phyloP scores from a whole-genome alignment of 2,329 filamentous ascomycete genomes.

The Botrytis aclada region DNA sequence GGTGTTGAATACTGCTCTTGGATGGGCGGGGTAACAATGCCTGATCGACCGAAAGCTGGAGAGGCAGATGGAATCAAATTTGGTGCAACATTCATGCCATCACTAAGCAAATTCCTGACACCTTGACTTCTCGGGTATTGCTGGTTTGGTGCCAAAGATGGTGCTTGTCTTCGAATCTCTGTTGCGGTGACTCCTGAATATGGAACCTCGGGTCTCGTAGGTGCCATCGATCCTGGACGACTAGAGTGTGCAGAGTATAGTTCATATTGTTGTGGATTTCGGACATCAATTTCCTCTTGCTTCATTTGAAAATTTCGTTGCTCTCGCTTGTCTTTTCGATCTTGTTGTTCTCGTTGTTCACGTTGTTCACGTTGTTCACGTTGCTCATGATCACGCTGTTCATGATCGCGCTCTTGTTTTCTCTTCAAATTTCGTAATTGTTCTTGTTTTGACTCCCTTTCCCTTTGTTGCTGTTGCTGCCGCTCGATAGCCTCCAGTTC shows the following conservation, averaged over 20 bases:
- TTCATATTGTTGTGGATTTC: constrained; percentile 39
- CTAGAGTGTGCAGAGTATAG: constrained; percentile 31
- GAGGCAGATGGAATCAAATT: constrained; percentile 32
- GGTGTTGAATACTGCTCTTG: constrained; percentile 31
- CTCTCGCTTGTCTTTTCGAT: constrained; percentile 25
- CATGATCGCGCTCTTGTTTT: constrained; percentile 22
- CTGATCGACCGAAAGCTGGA: constrained; percentile 30
- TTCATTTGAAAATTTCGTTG: constrained; percentile 34
- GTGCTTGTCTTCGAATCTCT: constrained; percentile 23
- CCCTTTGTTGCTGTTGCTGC: constrained; percentile 3
- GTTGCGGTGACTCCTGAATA: constrained; percentile 9
- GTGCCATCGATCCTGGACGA: constrained; percentile 26
- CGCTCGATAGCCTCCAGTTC: constrained; percentile 5
- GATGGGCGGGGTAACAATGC: constrained; percentile 30
- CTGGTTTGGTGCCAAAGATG: constrained; percentile 28
- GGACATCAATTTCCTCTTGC: constrained; percentile 34
- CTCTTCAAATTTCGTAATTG: constrained; percentile 6
- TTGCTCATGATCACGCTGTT: constrained; percentile 18
- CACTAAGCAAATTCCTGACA: constrained; percentile 30
- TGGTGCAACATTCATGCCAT: constrained; percentile 25
- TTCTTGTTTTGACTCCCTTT: constrained; percentile 5
- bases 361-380: constrained; percentile 18
- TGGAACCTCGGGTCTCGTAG: constrained; percentile 30
- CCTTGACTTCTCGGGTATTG: constrained; percentile 30
- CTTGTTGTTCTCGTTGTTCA: constrained; percentile 18